phyloP scores from a whole-genome alignment of 169 alveolate species.

The Perkinsus marinus region DNA sequence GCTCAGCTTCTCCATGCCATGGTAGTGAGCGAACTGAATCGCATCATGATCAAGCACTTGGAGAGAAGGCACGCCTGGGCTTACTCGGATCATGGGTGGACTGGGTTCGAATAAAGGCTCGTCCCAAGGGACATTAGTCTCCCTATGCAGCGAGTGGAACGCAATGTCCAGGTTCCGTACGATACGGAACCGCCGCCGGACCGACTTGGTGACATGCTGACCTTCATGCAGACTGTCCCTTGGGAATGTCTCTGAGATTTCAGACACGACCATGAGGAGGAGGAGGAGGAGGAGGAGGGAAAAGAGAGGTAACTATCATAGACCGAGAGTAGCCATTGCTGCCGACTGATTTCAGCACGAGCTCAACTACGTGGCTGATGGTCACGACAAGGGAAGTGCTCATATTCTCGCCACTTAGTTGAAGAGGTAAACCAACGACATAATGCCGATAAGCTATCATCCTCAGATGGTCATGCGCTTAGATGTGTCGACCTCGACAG shows the following conservation, averaged over 20 bases:
- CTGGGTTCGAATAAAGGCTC: constrained; percentile 70
- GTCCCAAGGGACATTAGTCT: constrained; percentile 59
- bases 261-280: neutral
- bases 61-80: neutral
- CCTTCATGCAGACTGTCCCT: neutral
- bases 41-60: neutral
- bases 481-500: too few species aligned
- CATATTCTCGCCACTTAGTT: too few species aligned
- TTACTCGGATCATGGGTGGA: constrained; percentile 59
- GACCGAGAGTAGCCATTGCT: too few species aligned
- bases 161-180: constrained; percentile 60
- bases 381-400: too few species aligned
- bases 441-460: too few species aligned
- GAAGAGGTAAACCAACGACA: too few species aligned
- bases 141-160: constrained; percentile 49
- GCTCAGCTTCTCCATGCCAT: constrained; percentile 25
- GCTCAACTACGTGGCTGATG: neutral
- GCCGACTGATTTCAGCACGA: neutral
- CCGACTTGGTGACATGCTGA: neutral
- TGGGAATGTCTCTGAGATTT: neutral
- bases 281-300: neutral
- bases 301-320: neutral
- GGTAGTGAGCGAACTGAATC: neutral
- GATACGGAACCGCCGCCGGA: constrained; percentile 17
- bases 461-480: too few species aligned